A percentile compares a stretch with the other conserved stretches of the same genome.
phyloP scores from a whole-genome alignment of 169 alveolate genomes.

The Plasmodium knowlesi region DNA sequence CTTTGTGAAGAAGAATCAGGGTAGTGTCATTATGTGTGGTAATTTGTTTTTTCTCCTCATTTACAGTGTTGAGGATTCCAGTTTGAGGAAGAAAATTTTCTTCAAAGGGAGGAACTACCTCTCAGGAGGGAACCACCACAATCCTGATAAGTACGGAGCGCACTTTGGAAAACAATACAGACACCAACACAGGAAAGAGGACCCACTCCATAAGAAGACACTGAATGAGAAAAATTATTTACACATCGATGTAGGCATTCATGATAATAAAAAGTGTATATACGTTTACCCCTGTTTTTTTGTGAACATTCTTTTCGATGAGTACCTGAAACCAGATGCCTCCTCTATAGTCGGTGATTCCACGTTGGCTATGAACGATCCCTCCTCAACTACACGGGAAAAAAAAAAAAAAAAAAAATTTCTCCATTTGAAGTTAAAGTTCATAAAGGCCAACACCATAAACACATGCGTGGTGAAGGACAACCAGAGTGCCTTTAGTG shows the following conservation, averaged over 20 bases:
- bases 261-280: conserved; percentile 21
- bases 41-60: conserved; percentile 26
- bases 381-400: background rate
- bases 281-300: conserved; percentile 23
- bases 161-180: background rate
- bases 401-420: background rate
- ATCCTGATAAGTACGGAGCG: background rate
- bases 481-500: conserved; percentile 3
- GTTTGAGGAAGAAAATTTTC: background rate
- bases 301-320: background rate
- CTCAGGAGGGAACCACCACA: background rate
- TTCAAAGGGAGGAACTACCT: background rate
- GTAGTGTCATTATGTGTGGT: background rate
- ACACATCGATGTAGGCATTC: conserved; percentile 1
- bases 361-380: background rate
- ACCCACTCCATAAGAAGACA: background rate
- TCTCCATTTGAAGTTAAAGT: conserved; percentile 6
- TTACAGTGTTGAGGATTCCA: background rate
- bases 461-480: conserved; percentile 19
- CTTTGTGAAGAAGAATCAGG: conserved; percentile 2
- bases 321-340: background rate
- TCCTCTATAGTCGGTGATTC: background rate
- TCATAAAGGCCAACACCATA: background rate
- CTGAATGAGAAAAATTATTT: conserved; percentile 26
- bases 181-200: background rate